Evolutionary conservation across 441 rosid species (phyloP), one percentile per base, ranked within the genome.

Genomic region (Gossypium schwendimanii): DNA sequence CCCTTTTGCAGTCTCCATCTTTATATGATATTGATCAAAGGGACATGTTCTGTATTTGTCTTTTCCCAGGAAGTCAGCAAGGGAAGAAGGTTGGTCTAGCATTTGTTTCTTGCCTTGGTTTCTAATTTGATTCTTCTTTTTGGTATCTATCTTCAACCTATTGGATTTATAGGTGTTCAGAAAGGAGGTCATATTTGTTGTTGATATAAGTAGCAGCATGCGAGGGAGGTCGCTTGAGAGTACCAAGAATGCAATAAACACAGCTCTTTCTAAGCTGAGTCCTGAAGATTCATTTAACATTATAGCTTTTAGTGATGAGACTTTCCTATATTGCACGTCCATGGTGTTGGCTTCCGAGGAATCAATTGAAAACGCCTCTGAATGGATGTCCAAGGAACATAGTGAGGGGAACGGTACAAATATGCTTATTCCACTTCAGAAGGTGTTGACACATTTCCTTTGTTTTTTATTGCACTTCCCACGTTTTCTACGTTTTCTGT

Each of bases 151-250:
- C 21, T 78, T 86, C 74, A 79, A 69, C 76, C 75, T 78, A 57
- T 68, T 75, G 60, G 57, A 78, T 79, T 75, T 76, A 63, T 82
- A 96, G 99, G 90, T 83, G 49, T 86, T 89, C 79, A 88, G 83
- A 84, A 88, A 85, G 84, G 93, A 88, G 81, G 81, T 94, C 36
- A 80, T 94, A 71, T 96, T 91, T 85, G 81, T 91, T 78, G 82
- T 94, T 83, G 99, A 96, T 79, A 86, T 91, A 77, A 96, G 98
- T 87, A 89, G 83, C 79, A 96, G 99, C 83, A 94, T 96, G 98
- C 72, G 54, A 76, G 97, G 97, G 73, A 89, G 79, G 82, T 85
- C 89, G 58, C 87, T 96, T 11, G 92, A 86, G 85, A 86, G 81
- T 76, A 83, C 88, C 18, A 85, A 89, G 79, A 85, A 71, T 75